Evolutionary conservation across 306 rosid species (phyloP).

Genomic region (Castanea mollissima): DNA sequence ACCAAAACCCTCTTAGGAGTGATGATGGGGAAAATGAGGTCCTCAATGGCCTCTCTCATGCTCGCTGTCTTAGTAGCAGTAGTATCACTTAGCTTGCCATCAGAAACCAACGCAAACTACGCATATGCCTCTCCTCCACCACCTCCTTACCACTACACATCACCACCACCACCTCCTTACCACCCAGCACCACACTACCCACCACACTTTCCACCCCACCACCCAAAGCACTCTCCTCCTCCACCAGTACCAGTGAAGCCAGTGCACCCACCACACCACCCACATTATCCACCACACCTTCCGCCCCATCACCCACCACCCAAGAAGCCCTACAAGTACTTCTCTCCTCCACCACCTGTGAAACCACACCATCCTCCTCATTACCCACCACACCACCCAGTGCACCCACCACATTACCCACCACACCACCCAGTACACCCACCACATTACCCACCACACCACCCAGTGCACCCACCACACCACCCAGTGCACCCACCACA

Average conservation of each 20-base stretch:
- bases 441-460: conserved; percentile 12
- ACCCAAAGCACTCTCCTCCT: neutral
- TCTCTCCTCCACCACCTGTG: conserved; percentile 7
- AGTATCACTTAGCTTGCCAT: conserved; percentile 39
- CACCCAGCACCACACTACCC: conserved; percentile 12
- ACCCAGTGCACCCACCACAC: conserved; percentile 10
- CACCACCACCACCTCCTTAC: conserved; percentile 20
- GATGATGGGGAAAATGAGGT: conserved; percentile 50
- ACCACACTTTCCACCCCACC: neutral
- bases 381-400: conserved; percentile 6
- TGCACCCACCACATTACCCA: conserved; percentile 2
- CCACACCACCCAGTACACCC: conserved; percentile 10
- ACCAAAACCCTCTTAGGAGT: conserved; percentile 21
- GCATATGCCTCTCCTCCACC: conserved; percentile 38
- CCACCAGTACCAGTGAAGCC: neutral
- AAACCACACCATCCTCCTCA: conserved; percentile 2
- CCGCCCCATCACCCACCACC: neutral
- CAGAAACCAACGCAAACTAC: conserved; percentile 42
- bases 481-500: conserved; percentile 3
- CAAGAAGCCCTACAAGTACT: conserved; percentile 16
- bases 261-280: neutral
- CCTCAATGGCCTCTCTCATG: conserved; percentile 41
- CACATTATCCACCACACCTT: neutral
- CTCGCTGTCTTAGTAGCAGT: conserved; percentile 44
- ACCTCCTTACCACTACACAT: conserved; percentile 7